Evolutionary conservation across 176 grass and related monocot genomes (phyloP).

Genomic region (Zoysia japonica): DNA sequence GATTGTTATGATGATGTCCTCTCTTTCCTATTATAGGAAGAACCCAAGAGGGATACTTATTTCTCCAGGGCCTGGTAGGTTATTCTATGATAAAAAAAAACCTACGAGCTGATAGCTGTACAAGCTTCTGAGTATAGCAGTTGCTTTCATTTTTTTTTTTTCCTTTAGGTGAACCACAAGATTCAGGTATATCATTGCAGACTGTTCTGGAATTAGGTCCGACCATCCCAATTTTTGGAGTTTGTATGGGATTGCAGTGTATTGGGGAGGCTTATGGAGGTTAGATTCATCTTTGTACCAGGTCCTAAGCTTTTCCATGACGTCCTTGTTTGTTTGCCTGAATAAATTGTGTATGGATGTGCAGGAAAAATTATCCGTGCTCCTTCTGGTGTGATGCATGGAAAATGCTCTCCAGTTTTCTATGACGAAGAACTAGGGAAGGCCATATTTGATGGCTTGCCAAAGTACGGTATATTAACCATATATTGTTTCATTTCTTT

Average conservation of each 20-base stretch:
- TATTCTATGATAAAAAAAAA: slow-evolving; percentile 1
- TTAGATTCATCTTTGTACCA: slow-evolving; percentile 32
- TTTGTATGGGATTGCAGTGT: slow-evolving; percentile 99
- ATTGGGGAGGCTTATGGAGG: slow-evolving; percentile 98
- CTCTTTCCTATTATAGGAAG: slow-evolving; percentile 56
- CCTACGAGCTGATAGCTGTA: background rate
- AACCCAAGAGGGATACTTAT: slow-evolving; percentile 94
- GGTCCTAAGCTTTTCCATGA: background rate
- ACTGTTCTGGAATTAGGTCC: slow-evolving; percentile 86
- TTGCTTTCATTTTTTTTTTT: slow-evolving; percentile 22
- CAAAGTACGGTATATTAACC: slow-evolving; percentile 65
- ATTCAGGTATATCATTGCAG: slow-evolving; percentile 97
- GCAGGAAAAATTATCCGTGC: slow-evolving; percentile 95
- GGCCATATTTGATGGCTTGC: slow-evolving; percentile 71
- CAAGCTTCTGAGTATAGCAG: slow-evolving; percentile 17
- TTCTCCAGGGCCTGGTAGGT: slow-evolving; percentile 89
- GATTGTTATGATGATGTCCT: background rate
- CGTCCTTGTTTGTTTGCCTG: background rate
- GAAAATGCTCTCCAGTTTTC: slow-evolving; percentile 85
- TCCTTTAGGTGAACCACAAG: slow-evolving; percentile 72
- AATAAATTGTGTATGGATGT: slow-evolving; percentile 35
- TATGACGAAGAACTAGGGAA: slow-evolving; percentile 74
- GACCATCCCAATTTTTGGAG: slow-evolving; percentile 88
- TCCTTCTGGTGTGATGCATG: slow-evolving; percentile 89
- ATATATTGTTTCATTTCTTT: background rate